Percentiles rank a stretch among this genome's conserved stretches.
These are phyloP conservation scores for Blastobotrys capitulatus DNA, from an alignment of 1,139 yeast genomes.

Conservation along the genomic window DNA sequence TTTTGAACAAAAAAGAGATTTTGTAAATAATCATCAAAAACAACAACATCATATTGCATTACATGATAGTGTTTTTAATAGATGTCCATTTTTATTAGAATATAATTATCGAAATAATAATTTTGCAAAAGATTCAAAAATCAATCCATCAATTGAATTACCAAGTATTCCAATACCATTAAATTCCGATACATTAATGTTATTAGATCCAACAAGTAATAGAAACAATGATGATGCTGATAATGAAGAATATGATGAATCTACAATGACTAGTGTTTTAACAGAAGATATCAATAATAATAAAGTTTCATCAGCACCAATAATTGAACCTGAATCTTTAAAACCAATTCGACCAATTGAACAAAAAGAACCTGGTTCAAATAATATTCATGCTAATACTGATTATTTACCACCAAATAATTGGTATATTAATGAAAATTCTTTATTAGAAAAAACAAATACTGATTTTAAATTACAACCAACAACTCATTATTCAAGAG, in stretches of 20 bases:
- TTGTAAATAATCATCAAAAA: slow-evolving; percentile 40
- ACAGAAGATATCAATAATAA: background rate
- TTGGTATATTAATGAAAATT: slow-evolving; percentile 18
- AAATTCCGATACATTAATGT: slow-evolving; percentile 29
- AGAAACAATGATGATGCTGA: background rate
- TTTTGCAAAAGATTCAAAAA: slow-evolving; percentile 42
- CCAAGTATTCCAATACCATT: slow-evolving; percentile 66
- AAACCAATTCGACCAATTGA: background rate
- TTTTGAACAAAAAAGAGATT: slow-evolving; percentile 52
- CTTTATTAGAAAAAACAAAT: background rate
- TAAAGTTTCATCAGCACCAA: background rate
- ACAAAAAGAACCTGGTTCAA: background rate
- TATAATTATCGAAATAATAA: slow-evolving; percentile 39
- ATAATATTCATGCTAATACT: background rate
- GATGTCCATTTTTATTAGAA: slow-evolving; percentile 66
- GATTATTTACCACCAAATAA: slow-evolving; percentile 18
- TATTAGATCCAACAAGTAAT: slow-evolving; percentile 23
- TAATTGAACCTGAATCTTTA: background rate
- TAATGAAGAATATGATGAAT: background rate
- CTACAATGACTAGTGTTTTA: background rate
- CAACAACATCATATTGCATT: slow-evolving; percentile 63
- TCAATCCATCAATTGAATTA: slow-evolving; percentile 52
- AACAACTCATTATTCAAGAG: slow-evolving; percentile 38
- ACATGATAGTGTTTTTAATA: slow-evolving; percentile 80
- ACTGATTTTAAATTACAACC: slow-evolving; percentile 31